phyloP scores from a whole-genome alignment of 176 grass and related monocot genomes.

The Rhynchospora tenuis region DNA sequence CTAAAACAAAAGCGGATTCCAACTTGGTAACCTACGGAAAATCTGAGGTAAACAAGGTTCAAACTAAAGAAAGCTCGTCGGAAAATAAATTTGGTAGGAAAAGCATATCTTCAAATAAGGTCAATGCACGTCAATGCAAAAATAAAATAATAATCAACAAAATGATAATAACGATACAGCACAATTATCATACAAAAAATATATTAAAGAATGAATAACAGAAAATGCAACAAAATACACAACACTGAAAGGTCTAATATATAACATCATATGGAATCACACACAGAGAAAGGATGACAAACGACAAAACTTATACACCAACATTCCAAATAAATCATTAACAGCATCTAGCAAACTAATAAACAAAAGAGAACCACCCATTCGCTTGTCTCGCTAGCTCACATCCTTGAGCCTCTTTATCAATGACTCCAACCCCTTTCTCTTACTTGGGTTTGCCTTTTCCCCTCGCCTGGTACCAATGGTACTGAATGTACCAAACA shows the following conservation, averaged over 20 bases:
- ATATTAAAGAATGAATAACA: constrained; percentile 24
- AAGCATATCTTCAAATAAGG: neutral
- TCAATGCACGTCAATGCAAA: neutral
- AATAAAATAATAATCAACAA: neutral
- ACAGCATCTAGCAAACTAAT: constrained; percentile 14
- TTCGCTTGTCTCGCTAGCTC: constrained; percentile 36
- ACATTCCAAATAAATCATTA: constrained; percentile 9
- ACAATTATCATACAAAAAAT: constrained; percentile 7
- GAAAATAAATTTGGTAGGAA: neutral
- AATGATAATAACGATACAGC: neutral
- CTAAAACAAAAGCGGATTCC: too few relatives aligned
- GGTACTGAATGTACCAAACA: constrained; percentile 77
- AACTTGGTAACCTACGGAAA: too few relatives aligned
- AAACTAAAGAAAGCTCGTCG: too few relatives aligned
- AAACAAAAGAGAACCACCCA: neutral
- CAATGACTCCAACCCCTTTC: constrained; percentile 79
- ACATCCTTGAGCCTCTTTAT: constrained; percentile 90
- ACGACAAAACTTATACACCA: constrained; percentile 14
- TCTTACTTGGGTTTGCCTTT: constrained; percentile 51
- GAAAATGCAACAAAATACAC: neutral
- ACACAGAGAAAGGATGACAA: neutral
- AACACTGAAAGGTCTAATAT: constrained; percentile 19
- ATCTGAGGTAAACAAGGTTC: too few relatives aligned
- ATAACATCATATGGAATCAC: neutral
- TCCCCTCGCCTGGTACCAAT: constrained; percentile 82